Base-by-base conservation (phyloP, 1,284 basidiomycete species). In the Boletus chippewaensis region DNA sequence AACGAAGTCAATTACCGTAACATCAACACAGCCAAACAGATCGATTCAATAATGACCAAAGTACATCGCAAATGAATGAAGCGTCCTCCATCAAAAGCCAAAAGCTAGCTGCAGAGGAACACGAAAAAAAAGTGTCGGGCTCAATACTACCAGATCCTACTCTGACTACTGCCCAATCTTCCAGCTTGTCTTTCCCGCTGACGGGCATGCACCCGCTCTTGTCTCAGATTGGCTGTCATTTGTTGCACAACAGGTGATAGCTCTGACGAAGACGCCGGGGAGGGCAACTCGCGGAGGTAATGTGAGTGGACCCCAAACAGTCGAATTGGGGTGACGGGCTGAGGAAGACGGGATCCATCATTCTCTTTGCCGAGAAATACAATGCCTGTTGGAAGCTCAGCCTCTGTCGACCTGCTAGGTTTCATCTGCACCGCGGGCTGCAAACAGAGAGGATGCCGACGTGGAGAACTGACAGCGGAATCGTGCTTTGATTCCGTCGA, bases 251-350 rank as follows among this genome's bases (percentile, higher is more conserved):
- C 66, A 11, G 83, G 83, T 20, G 85, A 87, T 44, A 88, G 68
- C 57, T 87, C 86, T 12, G 83, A 77, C 4, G 84, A 86, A 24
- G 78, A 81, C n/a, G 80, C 76, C n/a, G 84, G 81, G 4, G 82
- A 84, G 3, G 80, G 75, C 29, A 62, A 62, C 55, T 50, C 65
- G 58, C 29, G 51, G 43, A 61, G 38, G 39, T 58, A 52, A 1
- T 67, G 69, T 9, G 68, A 66, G 31, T 63, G 68, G 51, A 72
- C 71, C 65, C 47, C 59, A 50, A 66, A 55, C 11, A 56, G 55
- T 24, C 64, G 66, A 24, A 56, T 35, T 11, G 65, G 65, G 1
- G 68, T 69, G 34, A 66, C 39, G 52, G 55, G 52, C 56, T 66
- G 50, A 13, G 68, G 66, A 22, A 69, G 68, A 13, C 62, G 66